Conservation (phyloP, 768 basidiomycete species). For the Scleroderma citrinum region DNA sequence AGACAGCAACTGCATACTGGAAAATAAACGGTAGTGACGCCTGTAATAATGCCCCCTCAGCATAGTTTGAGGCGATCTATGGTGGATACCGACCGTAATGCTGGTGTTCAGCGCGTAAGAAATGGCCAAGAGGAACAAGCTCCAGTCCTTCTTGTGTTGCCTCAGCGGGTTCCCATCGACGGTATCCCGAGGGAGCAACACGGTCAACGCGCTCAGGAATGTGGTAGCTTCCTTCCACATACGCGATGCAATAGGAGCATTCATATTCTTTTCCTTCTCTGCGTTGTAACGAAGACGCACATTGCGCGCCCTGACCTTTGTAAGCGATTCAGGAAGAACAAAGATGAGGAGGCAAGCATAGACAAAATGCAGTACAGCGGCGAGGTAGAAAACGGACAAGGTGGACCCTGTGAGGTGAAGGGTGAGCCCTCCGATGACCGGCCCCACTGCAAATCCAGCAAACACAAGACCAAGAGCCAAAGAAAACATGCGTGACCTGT, state of each 20-base stretch:
- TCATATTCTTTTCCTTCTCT: conserved; percentile 7
- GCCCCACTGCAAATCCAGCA: conserved; percentile 73
- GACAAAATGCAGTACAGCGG: conserved; percentile 42
- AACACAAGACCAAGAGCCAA: conserved; percentile 63
- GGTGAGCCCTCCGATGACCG: conserved; percentile 61
- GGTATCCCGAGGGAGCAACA: conserved; percentile 47
- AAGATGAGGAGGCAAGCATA: conserved; percentile 48
- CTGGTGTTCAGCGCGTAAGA: conserved; percentile 44
- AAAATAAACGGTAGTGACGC: conserved; percentile 53
- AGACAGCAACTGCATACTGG: conserved; percentile 57
- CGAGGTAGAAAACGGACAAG: conserved; percentile 69
- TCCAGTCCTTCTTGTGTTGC: conserved; percentile 53
- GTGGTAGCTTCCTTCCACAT: conserved; percentile 44
- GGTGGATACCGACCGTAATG: conserved; percentile 38
- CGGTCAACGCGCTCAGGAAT: conserved; percentile 67
- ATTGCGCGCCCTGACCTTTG: conserved; percentile 37
- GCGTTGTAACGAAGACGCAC: conserved; percentile 13
- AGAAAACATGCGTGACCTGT: conserved; percentile 62
- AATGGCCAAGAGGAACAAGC: conserved; percentile 48
- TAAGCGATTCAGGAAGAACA: conserved; percentile 75
- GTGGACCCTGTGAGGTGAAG: conserved; percentile 50
- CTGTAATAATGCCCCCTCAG: conserved; percentile 28
- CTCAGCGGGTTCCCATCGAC: conserved; percentile 35
- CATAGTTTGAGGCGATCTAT: not conserved
- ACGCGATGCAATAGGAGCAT: not conserved